Conservation (phyloP, 129 eudicot genomes). For the Silybum marianum region DNA sequence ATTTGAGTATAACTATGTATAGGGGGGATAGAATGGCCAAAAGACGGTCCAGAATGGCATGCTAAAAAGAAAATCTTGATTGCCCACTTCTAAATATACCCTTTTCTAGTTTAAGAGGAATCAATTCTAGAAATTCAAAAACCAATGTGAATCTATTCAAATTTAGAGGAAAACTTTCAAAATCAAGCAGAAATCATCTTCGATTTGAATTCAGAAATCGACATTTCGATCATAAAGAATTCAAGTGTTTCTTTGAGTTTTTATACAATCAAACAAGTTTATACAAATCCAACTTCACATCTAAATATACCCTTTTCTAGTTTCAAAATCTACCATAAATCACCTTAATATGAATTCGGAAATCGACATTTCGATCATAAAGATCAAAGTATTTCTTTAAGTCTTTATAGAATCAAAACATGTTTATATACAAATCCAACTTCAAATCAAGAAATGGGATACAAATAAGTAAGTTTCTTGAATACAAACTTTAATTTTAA, state of each 20-base stretch:
- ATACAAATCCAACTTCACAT: not conserved
- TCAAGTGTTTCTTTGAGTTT: slow-evolving; percentile 6
- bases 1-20: not conserved
- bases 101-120: not conserved
- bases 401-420: not conserved
- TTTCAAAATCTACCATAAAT: not conserved
- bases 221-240: not conserved
- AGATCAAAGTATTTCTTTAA: slow-evolving; percentile 9
- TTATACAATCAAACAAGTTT: too few relatives aligned
- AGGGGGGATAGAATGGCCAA: not conserved
- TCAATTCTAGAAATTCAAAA: not conserved
- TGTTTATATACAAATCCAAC: not conserved
- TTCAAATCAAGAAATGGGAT: slow-evolving; percentile 1
- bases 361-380: not conserved
- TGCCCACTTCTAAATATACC: not conserved
- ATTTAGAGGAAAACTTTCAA: slow-evolving; percentile 11
- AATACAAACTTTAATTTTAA: not conserved
- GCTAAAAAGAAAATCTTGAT: not conserved
- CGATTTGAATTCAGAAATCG: not conserved
- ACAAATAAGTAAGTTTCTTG: not conserved
- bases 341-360: not conserved
- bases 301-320: too few relatives aligned
- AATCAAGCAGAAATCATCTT: slow-evolving; percentile 1
- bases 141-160: not conserved
- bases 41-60: slow-evolving; percentile 4